These are phyloP conservation scores for Leishmania major DNA, from an alignment of 208 protist genomes.

Conservation along the genomic window DNA sequence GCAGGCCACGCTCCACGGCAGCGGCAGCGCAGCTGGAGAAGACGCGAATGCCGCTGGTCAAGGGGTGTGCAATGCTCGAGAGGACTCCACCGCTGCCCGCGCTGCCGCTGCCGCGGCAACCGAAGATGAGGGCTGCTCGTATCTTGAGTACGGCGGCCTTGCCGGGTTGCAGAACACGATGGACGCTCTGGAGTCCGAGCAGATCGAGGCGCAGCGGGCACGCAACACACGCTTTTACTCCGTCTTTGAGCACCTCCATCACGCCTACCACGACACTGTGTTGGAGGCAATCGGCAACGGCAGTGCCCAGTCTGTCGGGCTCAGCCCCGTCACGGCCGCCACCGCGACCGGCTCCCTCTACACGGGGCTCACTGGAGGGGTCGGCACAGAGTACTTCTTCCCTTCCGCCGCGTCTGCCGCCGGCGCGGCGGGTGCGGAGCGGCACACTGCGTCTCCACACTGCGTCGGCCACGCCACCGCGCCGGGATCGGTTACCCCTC, in stretches of 20 bases:
- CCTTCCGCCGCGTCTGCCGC: background rate
- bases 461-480: background rate
- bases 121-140: constrained; percentile 39
- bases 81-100: background rate
- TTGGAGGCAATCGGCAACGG: constrained; percentile 12
- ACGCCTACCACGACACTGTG: constrained; percentile 35
- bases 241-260: constrained; percentile 56
- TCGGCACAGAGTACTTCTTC: constrained; percentile 5
- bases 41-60: background rate
- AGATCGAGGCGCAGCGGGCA: constrained; percentile 36
- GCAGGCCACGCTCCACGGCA: background rate
- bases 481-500: background rate
- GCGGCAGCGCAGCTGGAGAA: background rate
- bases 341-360: constrained; percentile 2
- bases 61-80: background rate
- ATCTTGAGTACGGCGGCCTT: constrained; percentile 30
- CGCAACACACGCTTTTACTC: constrained; percentile 54
- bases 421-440: background rate
- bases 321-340: background rate
- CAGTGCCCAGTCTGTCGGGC: background rate
- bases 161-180: constrained; percentile 25
- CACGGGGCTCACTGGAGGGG: constrained; percentile 6
- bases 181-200: constrained; percentile 36
- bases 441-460: background rate
- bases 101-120: background rate